Conservation (phyloP, 2,329 filamentous ascomycete species). For the Fusarium pseudoanthophilum region DNA sequence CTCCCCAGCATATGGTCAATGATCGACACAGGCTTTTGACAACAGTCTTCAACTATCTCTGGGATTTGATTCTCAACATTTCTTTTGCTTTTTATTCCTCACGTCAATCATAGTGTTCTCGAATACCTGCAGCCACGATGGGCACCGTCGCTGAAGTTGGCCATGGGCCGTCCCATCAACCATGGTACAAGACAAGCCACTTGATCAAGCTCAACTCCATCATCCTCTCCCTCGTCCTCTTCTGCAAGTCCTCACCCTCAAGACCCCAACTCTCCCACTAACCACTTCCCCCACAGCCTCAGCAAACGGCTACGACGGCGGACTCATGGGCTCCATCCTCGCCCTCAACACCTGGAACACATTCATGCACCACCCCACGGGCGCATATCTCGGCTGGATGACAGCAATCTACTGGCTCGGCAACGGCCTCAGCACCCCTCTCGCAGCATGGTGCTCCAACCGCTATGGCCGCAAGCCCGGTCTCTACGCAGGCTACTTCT, state of each 20-base stretch:
- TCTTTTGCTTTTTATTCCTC: neutral
- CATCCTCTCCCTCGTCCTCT: neutral
- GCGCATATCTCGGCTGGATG: conserved; percentile 39
- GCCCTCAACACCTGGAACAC: conserved; percentile 36
- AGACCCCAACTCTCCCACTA: fast-evolving
- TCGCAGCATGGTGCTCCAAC: conserved; percentile 25
- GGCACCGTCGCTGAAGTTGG: neutral
- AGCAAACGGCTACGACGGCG: conserved; percentile 15
- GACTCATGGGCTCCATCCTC: conserved; percentile 23
- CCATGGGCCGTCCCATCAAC: neutral
- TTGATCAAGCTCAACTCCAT: conserved; percentile 9
- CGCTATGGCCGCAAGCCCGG: conserved; percentile 1
- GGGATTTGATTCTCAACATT: fast-evolving
- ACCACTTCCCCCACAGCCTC: neutral
- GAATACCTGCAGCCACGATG: neutral
- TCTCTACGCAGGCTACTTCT: conserved; percentile 1
- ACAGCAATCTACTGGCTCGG: conserved; percentile 41
- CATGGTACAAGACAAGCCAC: conserved; percentile 1
- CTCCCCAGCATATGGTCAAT: fast-evolving
- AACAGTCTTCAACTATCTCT: too few species aligned
- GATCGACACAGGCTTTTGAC: neutral
- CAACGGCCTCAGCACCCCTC: conserved; percentile 32
- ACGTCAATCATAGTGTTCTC: fast-evolving
- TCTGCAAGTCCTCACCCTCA: neutral
- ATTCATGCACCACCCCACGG: conserved; percentile 35